Evolutionary conservation across 371 early-diverging fungal species (phyloP).

Genomic region (Mortierella sp.): DNA sequence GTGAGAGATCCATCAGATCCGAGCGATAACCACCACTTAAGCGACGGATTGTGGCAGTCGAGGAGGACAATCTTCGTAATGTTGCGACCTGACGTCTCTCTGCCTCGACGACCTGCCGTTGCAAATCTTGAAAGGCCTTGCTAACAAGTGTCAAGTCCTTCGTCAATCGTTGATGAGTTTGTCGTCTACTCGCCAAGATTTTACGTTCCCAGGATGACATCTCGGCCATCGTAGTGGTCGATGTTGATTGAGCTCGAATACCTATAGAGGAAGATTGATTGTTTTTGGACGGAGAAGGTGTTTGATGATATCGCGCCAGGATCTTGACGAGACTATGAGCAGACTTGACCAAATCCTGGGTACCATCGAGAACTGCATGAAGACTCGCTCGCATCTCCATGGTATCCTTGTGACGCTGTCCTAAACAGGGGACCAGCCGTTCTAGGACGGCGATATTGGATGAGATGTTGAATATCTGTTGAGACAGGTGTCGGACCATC

Average conservation of each 20-base stretch:
- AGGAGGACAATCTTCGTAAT: slow-evolving; percentile 31
- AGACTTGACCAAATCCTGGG: slow-evolving; percentile 48
- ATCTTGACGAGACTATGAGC: slow-evolving; percentile 31
- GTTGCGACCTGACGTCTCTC: slow-evolving; percentile 41
- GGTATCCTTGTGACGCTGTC: slow-evolving; percentile 51
- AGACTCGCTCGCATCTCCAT: slow-evolving; percentile 36
- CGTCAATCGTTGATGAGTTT: slow-evolving; percentile 43
- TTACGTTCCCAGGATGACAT: slow-evolving; percentile 26
- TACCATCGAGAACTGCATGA: slow-evolving; percentile 29
- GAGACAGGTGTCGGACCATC: slow-evolving; percentile 43
- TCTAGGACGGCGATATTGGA: slow-evolving; percentile 50
- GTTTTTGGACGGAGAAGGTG: too few relatives aligned
- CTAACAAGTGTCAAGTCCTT: slow-evolving; percentile 37
- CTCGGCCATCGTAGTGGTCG: slow-evolving; percentile 3
- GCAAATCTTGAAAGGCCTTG: slow-evolving; percentile 39
- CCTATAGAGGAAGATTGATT: too few relatives aligned
- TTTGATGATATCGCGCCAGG: slow-evolving; percentile 41
- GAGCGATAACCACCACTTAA: slow-evolving; percentile 18
- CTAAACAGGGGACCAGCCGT: slow-evolving; percentile 43
- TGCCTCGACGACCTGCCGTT: slow-evolving; percentile 33
- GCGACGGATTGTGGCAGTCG: slow-evolving; percentile 25
- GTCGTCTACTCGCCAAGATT: slow-evolving; percentile 22
- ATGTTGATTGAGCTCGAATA: slow-evolving; percentile 1
- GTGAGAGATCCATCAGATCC: slow-evolving; percentile 33
- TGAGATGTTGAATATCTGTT: slow-evolving; percentile 51